Evolutionary conservation across 2,329 filamentous ascomycete species (phyloP).

Genomic region (Ascochyta lentis): DNA sequence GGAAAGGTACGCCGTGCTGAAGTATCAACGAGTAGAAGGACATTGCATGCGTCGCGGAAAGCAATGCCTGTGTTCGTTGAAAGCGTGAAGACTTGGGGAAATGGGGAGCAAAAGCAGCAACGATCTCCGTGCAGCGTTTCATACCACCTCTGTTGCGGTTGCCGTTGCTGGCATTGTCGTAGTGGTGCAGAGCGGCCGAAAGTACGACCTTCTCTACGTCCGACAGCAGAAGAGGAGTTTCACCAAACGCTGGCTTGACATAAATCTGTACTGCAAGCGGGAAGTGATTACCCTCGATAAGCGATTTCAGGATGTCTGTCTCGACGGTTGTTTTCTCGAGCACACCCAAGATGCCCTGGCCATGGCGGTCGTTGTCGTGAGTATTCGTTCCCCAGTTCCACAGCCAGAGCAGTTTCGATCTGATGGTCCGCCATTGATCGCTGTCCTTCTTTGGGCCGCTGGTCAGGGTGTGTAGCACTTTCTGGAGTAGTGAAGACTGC

Average conservation of each 20-base stretch:
- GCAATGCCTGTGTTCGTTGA: constrained; percentile 66
- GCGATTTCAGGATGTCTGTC: constrained; percentile 71
- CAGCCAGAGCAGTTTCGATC: constrained; percentile 74
- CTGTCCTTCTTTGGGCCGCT: constrained; percentile 66
- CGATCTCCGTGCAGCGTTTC: constrained; percentile 69
- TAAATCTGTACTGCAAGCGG: constrained; percentile 63
- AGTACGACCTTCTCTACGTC: constrained; percentile 68
- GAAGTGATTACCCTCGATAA: constrained; percentile 70
- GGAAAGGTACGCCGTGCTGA: constrained; percentile 81
- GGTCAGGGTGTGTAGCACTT: constrained; percentile 63
- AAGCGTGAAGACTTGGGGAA: constrained; percentile 61
- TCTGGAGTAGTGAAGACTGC: constrained; percentile 66
- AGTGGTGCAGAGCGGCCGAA: constrained; percentile 70
- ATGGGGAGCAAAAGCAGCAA: constrained; percentile 68
- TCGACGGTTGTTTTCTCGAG: constrained; percentile 70
- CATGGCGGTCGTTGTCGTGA: constrained; percentile 46
- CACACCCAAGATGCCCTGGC: constrained; percentile 62
- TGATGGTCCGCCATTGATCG: constrained; percentile 55
- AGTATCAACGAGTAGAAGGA: constrained; percentile 79
- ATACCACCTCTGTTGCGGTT: constrained; percentile 78
- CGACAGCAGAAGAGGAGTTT: constrained; percentile 58
- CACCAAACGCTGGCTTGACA: constrained; percentile 63
- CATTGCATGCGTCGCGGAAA: constrained; percentile 75
- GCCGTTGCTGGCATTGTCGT: constrained; percentile 83
- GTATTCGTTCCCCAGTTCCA: constrained; percentile 70